Percentiles rank a stretch among this genome's conserved stretches.
Evolutionary conservation across 371 early-diverging fungal genomes (phyloP).

Genomic region (Mucor ambiguus): DNA sequence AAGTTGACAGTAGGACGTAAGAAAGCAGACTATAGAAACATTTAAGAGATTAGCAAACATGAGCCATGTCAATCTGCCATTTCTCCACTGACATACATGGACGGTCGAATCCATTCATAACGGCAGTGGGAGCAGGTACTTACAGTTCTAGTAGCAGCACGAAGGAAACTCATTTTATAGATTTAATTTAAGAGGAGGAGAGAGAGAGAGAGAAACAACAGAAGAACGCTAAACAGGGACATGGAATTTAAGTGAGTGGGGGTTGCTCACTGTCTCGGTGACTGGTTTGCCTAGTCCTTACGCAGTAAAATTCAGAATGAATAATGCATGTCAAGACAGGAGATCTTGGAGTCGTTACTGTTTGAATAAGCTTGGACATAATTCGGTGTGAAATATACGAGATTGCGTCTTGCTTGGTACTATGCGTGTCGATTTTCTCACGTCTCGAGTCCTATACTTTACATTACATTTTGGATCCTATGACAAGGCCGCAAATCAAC

Average conservation of each 20-base stretch:
- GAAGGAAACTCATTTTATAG: conserved; percentile 57
- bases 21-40: conserved; percentile 35
- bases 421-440: too few species aligned
- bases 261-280: not conserved
- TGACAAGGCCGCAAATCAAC: too few species aligned
- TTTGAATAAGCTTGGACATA: too few species aligned
- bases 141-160: conserved; percentile 53
- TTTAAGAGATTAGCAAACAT: not conserved
- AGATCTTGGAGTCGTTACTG: too few species aligned
- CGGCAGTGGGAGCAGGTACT: not conserved
- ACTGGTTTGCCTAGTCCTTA: not conserved
- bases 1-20: conserved; percentile 38
- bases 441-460: too few species aligned
- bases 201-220: conserved; percentile 1
- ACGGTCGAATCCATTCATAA: not conserved
- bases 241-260: conserved; percentile 3
- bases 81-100: not conserved
- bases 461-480: too few species aligned
- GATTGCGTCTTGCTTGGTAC: too few species aligned
- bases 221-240: not conserved
- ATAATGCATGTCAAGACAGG: not conserved
- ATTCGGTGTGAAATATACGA: too few species aligned
- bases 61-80: not conserved
- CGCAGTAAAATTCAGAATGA: not conserved
- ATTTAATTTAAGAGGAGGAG: conserved; percentile 4